A percentile compares a stretch with the other conserved stretches of the same genome.
These are phyloP conservation scores for Chrysopogon serrulatus DNA, from an alignment of 176 grass and related monocot species.

Conservation along the genomic window DNA sequence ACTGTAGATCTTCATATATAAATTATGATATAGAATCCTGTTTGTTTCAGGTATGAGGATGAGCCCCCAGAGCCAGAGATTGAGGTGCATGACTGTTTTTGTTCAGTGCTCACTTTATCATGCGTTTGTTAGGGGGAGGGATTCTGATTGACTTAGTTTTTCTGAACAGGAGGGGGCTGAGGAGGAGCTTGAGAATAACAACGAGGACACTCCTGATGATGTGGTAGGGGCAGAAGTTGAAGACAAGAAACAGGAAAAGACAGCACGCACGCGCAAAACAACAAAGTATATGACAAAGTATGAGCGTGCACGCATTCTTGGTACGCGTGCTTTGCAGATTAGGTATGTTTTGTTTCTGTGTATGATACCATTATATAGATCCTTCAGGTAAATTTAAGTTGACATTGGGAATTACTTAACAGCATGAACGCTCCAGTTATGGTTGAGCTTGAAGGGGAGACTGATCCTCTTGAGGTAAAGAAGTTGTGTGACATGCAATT, in stretches of 20 bases:
- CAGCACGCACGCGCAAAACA: conserved; percentile 37
- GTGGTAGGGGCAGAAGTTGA: conserved; percentile 47
- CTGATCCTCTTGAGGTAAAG: conserved; percentile 77
- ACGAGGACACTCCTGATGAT: conserved; percentile 57
- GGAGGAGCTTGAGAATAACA: conserved; percentile 65
- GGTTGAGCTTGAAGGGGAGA: conserved; percentile 87
- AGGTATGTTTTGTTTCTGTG: conserved; percentile 28
- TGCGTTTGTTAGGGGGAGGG: background rate
- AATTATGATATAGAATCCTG: background rate
- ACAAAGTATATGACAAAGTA: conserved; percentile 89
- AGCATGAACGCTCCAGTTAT: conserved; percentile 93
- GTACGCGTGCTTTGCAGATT: conserved; percentile 82
- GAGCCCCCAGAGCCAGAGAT: conserved; percentile 80
- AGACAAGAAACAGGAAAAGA: conserved; percentile 51
- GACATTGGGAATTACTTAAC: background rate
- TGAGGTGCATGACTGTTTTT: conserved; percentile 35
- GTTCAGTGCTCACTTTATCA: background rate
- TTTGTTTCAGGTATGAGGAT: conserved; percentile 64
- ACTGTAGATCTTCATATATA: background rate
- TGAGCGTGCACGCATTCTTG: conserved; percentile 80
- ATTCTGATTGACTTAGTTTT: background rate
- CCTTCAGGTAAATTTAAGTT: background rate
- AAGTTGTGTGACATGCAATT: background rate
- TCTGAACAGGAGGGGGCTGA: conserved; percentile 60
- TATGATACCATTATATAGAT: background rate